These are phyloP conservation scores for Lasiodiplodia sp. DNA, from an alignment of 2,329 filamentous ascomycete species.

Conservation along the genomic window DNA sequence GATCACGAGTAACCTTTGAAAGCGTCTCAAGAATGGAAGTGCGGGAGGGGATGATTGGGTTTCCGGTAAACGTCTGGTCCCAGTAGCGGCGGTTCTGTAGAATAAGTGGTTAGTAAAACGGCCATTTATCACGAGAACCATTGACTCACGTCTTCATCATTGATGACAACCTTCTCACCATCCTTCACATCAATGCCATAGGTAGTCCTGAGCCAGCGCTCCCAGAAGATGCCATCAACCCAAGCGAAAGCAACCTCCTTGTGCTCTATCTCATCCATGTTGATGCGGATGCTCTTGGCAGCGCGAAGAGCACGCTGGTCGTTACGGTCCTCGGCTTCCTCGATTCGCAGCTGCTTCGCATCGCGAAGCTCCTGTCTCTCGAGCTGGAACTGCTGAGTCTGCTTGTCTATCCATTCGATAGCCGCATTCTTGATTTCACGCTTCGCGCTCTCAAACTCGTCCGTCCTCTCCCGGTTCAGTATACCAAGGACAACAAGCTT, in stretches of 20 bases:
- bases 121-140: neutral
- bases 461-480: slow-evolving; percentile 78
- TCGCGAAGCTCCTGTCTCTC: slow-evolving; percentile 93
- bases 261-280: slow-evolving; percentile 84
- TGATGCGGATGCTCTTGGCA: slow-evolving; percentile 90
- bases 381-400: slow-evolving; percentile 87
- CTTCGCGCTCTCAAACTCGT: slow-evolving; percentile 79
- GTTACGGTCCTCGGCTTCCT: slow-evolving; percentile 92
- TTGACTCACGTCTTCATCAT: slow-evolving; percentile 88
- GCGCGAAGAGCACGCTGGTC: slow-evolving; percentile 85
- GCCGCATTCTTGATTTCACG: slow-evolving; percentile 95
- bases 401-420: slow-evolving; percentile 97
- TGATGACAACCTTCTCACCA: slow-evolving; percentile 93
- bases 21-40: slow-evolving; percentile 91
- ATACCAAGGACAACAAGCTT: slow-evolving; percentile 95
- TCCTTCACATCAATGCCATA: slow-evolving; percentile 88
- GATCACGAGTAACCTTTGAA: slow-evolving; percentile 71
- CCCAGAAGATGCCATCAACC: slow-evolving; percentile 98
- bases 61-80: slow-evolving; percentile 89
- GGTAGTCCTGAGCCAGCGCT: slow-evolving; percentile 93
- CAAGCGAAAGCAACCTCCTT: slow-evolving; percentile 95
- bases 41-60: slow-evolving; percentile 86
- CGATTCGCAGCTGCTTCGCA: slow-evolving; percentile 92
- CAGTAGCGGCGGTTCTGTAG: slow-evolving; percentile 87
- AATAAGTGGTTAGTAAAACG: slow-evolving; percentile 22